A percentile compares a stretch with the other conserved stretches of the same genome.
These are phyloP conservation scores for Forsythia suspensa DNA, from an alignment of 257 asterid genomes.

Conservation along the genomic window DNA sequence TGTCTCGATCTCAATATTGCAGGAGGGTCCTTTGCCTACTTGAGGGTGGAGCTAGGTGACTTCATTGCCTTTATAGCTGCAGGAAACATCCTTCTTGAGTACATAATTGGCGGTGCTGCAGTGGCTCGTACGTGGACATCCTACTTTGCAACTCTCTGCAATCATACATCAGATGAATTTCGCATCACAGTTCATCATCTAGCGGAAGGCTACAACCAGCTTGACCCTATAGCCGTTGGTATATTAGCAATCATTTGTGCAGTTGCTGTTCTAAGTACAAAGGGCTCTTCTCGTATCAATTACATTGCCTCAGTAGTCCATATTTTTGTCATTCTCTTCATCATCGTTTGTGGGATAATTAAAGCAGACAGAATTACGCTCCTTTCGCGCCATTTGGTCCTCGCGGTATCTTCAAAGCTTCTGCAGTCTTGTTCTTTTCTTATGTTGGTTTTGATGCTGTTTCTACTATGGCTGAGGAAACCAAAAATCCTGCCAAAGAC, in stretches of 20 bases:
- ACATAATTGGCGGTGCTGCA: slow-evolving; percentile 72
- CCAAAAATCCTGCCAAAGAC: slow-evolving; percentile 57
- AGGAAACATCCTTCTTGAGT: slow-evolving; percentile 82
- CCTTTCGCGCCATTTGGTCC: slow-evolving; percentile 50
- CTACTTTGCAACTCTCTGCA: slow-evolving; percentile 70
- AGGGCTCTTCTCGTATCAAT: slow-evolving; percentile 66
- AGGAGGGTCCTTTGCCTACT: slow-evolving; percentile 89
- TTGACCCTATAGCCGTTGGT: slow-evolving; percentile 77
- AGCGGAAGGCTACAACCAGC: slow-evolving; percentile 52
- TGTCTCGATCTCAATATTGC: neutral
- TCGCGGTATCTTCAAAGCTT: slow-evolving; percentile 63
- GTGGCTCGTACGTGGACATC: slow-evolving; percentile 95
- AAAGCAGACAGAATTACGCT: slow-evolving; percentile 47
- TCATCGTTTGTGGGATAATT: slow-evolving; percentile 49
- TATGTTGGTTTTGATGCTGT: slow-evolving; percentile 79
- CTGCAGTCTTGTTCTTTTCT: slow-evolving; percentile 63
- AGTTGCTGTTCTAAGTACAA: slow-evolving; percentile 51
- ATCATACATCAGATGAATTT: slow-evolving; percentile 38
- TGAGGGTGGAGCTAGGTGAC: slow-evolving; percentile 88
- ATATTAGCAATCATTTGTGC: slow-evolving; percentile 38
- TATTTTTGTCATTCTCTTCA: slow-evolving; percentile 49
- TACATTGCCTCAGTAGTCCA: slow-evolving; percentile 58
- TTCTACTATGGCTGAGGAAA: slow-evolving; percentile 74
- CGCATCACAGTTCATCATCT: slow-evolving; percentile 45
- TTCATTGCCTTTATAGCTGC: slow-evolving; percentile 85